Evolutionary conservation across 495 filamentous ascomycete genomes (phyloP).

Genomic region (Xylaria venustula): DNA sequence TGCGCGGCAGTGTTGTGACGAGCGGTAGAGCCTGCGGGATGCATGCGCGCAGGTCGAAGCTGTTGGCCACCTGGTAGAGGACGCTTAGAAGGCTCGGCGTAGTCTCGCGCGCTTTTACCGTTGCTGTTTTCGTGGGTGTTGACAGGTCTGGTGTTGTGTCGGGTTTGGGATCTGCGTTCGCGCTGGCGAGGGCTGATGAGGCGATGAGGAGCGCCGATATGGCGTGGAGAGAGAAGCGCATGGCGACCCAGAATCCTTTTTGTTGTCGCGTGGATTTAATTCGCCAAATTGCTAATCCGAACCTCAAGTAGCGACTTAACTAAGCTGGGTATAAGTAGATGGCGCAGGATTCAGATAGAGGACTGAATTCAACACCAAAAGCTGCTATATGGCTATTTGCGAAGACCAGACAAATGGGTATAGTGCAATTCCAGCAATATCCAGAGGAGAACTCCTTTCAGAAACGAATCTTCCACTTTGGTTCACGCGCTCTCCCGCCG

Average conservation of each 20-base stretch:
- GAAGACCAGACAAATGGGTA: no score
- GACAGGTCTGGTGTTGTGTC: neutral
- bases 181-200: neutral
- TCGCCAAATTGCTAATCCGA: no score
- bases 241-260: neutral
- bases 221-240: slow-evolving; percentile 2
- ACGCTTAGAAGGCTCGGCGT: slow-evolving; percentile 3
- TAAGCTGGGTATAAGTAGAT: no score
- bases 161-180: neutral
- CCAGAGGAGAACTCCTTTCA: no score
- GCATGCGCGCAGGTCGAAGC: slow-evolving; percentile 12
- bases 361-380: no score
- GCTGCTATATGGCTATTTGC: no score
- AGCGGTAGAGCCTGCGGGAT: slow-evolving; percentile 7
- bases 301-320: no score
- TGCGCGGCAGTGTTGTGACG: slow-evolving; percentile 8
- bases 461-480: no score
- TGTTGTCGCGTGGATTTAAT: neutral
- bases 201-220: slow-evolving; percentile 5
- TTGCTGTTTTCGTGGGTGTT: neutral
- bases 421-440: no score
- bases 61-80: slow-evolving; percentile 5
- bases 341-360: no score
- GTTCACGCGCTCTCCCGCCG: no score
- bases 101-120: slow-evolving; percentile 1